Evolutionary conservation across 345 rosid genomes (phyloP).

Genomic region (Garcia nutans): DNA sequence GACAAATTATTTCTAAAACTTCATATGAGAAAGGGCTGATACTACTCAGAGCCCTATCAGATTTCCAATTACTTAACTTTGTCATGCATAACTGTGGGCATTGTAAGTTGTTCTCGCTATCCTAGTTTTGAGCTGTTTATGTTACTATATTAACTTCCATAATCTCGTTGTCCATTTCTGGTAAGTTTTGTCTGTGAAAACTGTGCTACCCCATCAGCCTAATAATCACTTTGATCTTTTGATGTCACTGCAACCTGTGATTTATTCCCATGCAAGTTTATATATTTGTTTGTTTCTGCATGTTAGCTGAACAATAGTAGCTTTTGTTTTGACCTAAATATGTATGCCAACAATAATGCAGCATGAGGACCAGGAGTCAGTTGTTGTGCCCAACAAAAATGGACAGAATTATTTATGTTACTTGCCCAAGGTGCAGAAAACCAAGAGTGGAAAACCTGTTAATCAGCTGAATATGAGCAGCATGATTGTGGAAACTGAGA

Average conservation of each 20-base stretch:
- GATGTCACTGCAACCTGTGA: background rate
- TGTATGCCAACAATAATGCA: slow-evolving; percentile 25
- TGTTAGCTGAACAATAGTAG: slow-evolving; percentile 1
- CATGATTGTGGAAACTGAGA: slow-evolving; percentile 77
- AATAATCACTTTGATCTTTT: background rate
- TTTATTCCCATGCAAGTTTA: background rate
- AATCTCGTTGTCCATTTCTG: background rate
- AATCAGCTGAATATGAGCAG: slow-evolving; percentile 58
- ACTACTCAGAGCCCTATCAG: background rate
- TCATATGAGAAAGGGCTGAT: background rate
- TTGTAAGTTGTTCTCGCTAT: background rate
- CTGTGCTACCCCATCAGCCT: background rate
- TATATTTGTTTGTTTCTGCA: background rate
- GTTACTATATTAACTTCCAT: background rate
- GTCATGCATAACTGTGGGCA: background rate
- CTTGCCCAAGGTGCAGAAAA: slow-evolving; percentile 80
- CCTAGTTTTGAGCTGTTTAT: background rate
- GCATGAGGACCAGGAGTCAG: slow-evolving; percentile 77
- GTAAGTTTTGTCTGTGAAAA: background rate
- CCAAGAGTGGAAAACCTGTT: slow-evolving; percentile 44
- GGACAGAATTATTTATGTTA: slow-evolving; percentile 63
- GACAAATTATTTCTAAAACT: background rate
- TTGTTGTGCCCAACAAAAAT: slow-evolving; percentile 62
- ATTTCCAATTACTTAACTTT: background rate
- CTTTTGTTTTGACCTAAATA: slow-evolving; percentile 10